Evolutionary conservation across 2,329 filamentous ascomycete genomes (phyloP).

Genomic region (Hypoxylon sp.): DNA sequence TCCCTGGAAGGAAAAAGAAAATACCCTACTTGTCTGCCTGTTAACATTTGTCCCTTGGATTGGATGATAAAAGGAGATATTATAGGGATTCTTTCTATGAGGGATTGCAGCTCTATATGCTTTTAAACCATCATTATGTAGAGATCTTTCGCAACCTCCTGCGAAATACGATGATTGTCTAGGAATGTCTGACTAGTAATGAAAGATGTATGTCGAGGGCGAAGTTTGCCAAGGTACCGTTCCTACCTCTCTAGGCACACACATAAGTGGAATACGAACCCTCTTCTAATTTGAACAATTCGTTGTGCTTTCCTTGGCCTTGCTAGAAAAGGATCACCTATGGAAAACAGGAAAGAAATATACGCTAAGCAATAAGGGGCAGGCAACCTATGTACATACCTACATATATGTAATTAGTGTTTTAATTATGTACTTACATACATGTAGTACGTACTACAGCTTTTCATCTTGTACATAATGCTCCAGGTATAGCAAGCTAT

Average conservation of each 20-base stretch:
- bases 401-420: too few relatives aligned
- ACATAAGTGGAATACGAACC: not conserved
- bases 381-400: not conserved
- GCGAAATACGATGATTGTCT: not conserved
- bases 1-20: not conserved
- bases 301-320: not conserved
- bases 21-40: not conserved
- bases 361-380: not conserved
- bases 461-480: too few relatives aligned
- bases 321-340: not conserved
- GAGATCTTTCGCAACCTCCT: not conserved
- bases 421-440: not conserved
- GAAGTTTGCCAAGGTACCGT: not conserved
- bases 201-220: not conserved
- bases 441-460: too few relatives aligned
- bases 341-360: not conserved
- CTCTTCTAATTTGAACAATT: not conserved
- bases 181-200: not conserved
- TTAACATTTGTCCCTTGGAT: not conserved
- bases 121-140: not conserved
- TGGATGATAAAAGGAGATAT: not conserved
- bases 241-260: too few relatives aligned
- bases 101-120: not conserved
- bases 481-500: too few relatives aligned
- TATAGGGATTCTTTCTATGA: not conserved